A percentile compares a stretch with the other conserved stretches of the same genome.
Conservation (phyloP, 345 rosid genomes). For the Eucalyptus marginata region DNA sequence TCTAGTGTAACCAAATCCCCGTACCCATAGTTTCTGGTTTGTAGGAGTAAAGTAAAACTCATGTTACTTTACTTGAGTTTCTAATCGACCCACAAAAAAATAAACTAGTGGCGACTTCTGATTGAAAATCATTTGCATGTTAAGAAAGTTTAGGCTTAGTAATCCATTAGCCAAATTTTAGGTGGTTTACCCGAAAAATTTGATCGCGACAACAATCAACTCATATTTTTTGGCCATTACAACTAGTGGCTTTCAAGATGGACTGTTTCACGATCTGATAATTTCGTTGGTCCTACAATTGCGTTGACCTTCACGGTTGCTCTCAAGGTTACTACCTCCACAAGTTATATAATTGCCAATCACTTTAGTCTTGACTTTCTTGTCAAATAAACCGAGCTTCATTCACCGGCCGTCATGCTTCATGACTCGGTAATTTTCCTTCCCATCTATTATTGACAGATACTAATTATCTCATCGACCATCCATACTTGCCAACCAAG, state of each 20-base stretch:
- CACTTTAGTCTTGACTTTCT: neutral
- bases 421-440: neutral
- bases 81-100: no score
- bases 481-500: neutral
- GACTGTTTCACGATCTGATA: neutral
- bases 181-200: no score
- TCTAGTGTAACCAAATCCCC: no score
- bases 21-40: no score
- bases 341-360: neutral
- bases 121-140: no score
- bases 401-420: neutral
- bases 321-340: neutral
- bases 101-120: no score
- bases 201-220: no score
- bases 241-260: neutral
- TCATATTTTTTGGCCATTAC: neutral
- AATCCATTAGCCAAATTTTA: no score
- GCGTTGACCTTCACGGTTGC: neutral
- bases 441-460: neutral
- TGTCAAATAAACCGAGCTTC: neutral
- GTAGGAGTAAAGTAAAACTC: no score
- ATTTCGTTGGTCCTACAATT: neutral
- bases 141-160: no score
- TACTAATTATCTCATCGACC: neutral
- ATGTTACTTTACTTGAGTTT: no score